Base-by-base conservation (phyloP, 805 yeast genomes). In the Ogataea nitratoaversa region DNA sequence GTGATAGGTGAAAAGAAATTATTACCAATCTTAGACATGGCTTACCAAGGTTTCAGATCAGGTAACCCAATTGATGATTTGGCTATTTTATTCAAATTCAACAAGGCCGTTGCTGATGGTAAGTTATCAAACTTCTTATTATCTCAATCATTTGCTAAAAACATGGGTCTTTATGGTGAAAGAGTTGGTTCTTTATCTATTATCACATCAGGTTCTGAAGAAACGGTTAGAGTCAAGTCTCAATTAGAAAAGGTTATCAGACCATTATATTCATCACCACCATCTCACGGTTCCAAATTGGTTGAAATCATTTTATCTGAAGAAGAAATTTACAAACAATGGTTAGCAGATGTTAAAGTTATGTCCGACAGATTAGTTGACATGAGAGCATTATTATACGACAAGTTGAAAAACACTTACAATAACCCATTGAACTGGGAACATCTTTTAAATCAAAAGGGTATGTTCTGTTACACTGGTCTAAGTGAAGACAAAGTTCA, bases 381-480 rank as follows among this genome's bases (percentile, higher is more conserved):
- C 22, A 87, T 89, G 73, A 77, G 97, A 62, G 57, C 67, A 40
- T 64, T 74, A 45, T 72, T 91, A 58, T 77, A 76, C 62, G 72
- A 76, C 40, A 71, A 76, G 46, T 74, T 88, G 54, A 53, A 50
- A 33, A 49, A 79, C 70, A 68, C 58, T 41, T 47, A 70, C 65
- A 44, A 78, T 70, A 58, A 68, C 79, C 59, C 71, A 66, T 58
- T 82, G 52, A 71, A 78, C 62, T 91, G 98, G 98, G 83, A 82
- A 40, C 95, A 86, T 59, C 73, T 91, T 54, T 70, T 84, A 41
- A 75, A 81, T 58, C 98, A 91, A 66, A 84, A 91, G 61, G 99
- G 99, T 54, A 91, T 91, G 98, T 91, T 91, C 67, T 86, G 91
- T 55, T 91, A 76, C 71, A 90, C 97, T 27, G 96, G 96, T 7